Evolutionary conservation across 2,329 filamentous ascomycete genomes (phyloP).

Genomic region (Monosporascus sp.): DNA sequence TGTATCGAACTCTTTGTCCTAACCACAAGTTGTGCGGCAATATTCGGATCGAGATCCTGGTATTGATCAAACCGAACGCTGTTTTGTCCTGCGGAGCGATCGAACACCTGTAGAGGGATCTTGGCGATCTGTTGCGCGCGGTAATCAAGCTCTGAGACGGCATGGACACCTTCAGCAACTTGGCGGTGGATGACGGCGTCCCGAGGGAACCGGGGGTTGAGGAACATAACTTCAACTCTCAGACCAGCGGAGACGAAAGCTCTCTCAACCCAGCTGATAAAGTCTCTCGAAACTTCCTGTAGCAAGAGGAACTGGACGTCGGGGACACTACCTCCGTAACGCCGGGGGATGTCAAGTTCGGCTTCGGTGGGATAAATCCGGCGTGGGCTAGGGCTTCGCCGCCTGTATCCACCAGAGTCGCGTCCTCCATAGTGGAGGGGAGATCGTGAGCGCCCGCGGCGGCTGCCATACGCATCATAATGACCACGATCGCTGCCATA

Average conservation of each 20-base stretch:
- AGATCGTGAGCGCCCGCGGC: slow-evolving; percentile 64
- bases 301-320: slow-evolving; percentile 85
- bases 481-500: slow-evolving; percentile 34
- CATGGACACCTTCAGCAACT: slow-evolving; percentile 82
- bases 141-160: slow-evolving; percentile 71
- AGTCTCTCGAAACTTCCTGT: slow-evolving; percentile 71
- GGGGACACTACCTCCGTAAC: slow-evolving; percentile 70
- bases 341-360: slow-evolving; percentile 66
- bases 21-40: slow-evolving; percentile 75
- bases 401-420: slow-evolving; percentile 51
- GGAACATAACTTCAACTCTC: slow-evolving; percentile 71
- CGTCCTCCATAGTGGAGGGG: slow-evolving; percentile 45
- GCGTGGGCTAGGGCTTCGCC: slow-evolving; percentile 65
- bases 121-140: slow-evolving; percentile 65
- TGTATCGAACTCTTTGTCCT: slow-evolving; percentile 53
- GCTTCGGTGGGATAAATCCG: slow-evolving; percentile 42
- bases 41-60: slow-evolving; percentile 69
- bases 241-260: slow-evolving; percentile 68
- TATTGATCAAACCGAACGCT: slow-evolving; percentile 87
- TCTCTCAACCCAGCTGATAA: slow-evolving; percentile 76
- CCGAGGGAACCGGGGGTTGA: slow-evolving; percentile 71
- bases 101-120: slow-evolving; percentile 80
- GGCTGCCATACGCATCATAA: slow-evolving; percentile 32
- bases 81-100: slow-evolving; percentile 66
- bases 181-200: slow-evolving; percentile 78